phyloP scores from a whole-genome alignment of 2,329 filamentous ascomycete genomes.

The Exophiala sp. region DNA sequence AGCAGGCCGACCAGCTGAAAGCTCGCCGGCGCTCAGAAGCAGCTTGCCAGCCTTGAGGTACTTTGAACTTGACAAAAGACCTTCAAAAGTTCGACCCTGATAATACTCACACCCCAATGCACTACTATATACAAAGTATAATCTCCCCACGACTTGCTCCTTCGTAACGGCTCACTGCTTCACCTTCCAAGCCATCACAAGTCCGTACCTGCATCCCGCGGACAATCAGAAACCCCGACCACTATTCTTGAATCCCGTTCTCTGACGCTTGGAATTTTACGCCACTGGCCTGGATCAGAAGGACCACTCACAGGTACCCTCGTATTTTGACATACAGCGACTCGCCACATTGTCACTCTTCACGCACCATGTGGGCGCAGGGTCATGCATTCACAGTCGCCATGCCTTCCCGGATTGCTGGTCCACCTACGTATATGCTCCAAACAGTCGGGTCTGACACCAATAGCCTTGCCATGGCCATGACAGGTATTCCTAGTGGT shows the following conservation, averaged over 20 bases:
- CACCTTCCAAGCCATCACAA: background rate
- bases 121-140: slow-evolving; percentile 24
- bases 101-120: slow-evolving; percentile 1
- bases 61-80: slow-evolving; percentile 13
- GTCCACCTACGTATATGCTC: slow-evolving; percentile 11
- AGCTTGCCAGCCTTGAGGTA: slow-evolving; percentile 10
- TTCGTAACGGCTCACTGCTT: slow-evolving; percentile 21
- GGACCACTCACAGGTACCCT: background rate
- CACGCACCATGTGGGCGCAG: slow-evolving; percentile 17
- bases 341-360: slow-evolving; percentile 11
- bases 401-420: slow-evolving; percentile 9
- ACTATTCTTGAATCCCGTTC: slow-evolving; percentile 4
- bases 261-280: slow-evolving; percentile 14
- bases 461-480: background rate
- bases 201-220: slow-evolving; percentile 18
- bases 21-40: slow-evolving; percentile 3
- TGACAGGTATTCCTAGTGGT: slow-evolving; percentile 1
- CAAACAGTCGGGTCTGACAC: slow-evolving; percentile 2
- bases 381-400: slow-evolving; percentile 6
- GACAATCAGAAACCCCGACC: slow-evolving; percentile 7
- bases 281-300: slow-evolving; percentile 4
- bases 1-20: slow-evolving; percentile 12
- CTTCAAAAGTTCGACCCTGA: slow-evolving; percentile 17
- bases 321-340: slow-evolving; percentile 19
- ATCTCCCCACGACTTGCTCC: slow-evolving; percentile 13